These are phyloP conservation scores for Lentinula aciculospora DNA, from an alignment of 768 basidiomycete genomes.

Conservation along the genomic window DNA sequence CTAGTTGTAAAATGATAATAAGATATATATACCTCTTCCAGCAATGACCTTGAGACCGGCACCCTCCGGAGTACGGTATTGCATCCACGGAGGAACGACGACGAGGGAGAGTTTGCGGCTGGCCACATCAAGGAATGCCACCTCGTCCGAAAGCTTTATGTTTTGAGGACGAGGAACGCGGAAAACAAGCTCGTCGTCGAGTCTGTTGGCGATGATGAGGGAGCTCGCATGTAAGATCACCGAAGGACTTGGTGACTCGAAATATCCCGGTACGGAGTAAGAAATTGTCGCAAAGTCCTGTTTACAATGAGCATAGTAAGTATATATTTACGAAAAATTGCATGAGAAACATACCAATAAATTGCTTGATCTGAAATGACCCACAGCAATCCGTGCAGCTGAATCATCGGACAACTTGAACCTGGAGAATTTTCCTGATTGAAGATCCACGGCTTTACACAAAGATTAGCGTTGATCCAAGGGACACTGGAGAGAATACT, in stretches of 20 bases:
- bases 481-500: too few relatives aligned
- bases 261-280: conserved; percentile 23
- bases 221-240: conserved; percentile 7
- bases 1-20: too few relatives aligned
- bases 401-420: not conserved
- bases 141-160: conserved; percentile 6
- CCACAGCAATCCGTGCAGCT: conserved; percentile 16
- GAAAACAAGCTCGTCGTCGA: conserved; percentile 19
- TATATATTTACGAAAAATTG: not conserved
- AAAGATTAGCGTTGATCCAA: not conserved
- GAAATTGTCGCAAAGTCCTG: conserved; percentile 22
- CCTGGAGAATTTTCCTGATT: not conserved
- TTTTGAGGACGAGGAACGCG: conserved; percentile 12
- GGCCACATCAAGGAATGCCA: conserved; percentile 10
- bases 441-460: not conserved
- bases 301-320: not conserved
- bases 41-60: not conserved
- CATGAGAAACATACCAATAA: conserved; percentile 7
- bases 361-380: conserved; percentile 2
- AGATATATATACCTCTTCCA: not conserved
- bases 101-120: conserved; percentile 16
- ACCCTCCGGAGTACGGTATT: not conserved
- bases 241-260: conserved; percentile 17
- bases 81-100: not conserved
- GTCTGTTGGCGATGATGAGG: conserved; percentile 10